Evolutionary conservation across 2,329 filamentous ascomycete genomes (phyloP).

Genomic region (Nothopassalora personata): DNA sequence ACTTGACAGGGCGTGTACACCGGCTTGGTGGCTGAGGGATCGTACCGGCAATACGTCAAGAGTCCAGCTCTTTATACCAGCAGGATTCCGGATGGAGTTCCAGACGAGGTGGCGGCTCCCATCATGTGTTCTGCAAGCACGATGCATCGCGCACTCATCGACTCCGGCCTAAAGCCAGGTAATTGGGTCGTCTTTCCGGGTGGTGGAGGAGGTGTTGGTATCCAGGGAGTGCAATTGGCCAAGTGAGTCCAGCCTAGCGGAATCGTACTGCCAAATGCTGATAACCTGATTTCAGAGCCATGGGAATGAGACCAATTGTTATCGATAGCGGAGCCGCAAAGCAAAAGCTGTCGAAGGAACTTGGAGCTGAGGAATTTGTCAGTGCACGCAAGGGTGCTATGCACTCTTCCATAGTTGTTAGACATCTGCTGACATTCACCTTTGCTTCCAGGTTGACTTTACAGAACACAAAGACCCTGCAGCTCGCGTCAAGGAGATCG

Average conservation of each 20-base stretch:
- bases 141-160: slow-evolving; percentile 52
- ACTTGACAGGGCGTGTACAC: slow-evolving; percentile 37
- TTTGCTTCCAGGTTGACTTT: slow-evolving; percentile 38
- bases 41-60: slow-evolving; percentile 56
- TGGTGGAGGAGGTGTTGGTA: slow-evolving; percentile 52
- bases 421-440: too few species aligned
- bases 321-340: slow-evolving; percentile 50
- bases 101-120: slow-evolving; percentile 53
- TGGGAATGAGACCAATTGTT: slow-evolving; percentile 54
- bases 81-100: slow-evolving; percentile 52
- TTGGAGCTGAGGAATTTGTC: slow-evolving; percentile 54
- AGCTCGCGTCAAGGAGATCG: slow-evolving; percentile 42
- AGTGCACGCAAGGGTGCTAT: too few species aligned
- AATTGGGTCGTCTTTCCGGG: slow-evolving; percentile 54
- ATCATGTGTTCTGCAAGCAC: slow-evolving; percentile 58
- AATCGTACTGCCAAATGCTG: not conserved
- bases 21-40: slow-evolving; percentile 42
- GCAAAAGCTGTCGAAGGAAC: slow-evolving; percentile 40
- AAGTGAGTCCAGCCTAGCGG: slow-evolving; percentile 6
- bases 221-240: slow-evolving; percentile 48
- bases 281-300: slow-evolving; percentile 34
- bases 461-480: slow-evolving; percentile 37
- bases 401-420: too few species aligned
- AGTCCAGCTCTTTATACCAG: slow-evolving; percentile 52
- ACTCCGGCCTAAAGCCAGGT: slow-evolving; percentile 46